Evolutionary conservation across 352 stramenopile species (phyloP).

Genomic region (Phytophthora melonis): DNA sequence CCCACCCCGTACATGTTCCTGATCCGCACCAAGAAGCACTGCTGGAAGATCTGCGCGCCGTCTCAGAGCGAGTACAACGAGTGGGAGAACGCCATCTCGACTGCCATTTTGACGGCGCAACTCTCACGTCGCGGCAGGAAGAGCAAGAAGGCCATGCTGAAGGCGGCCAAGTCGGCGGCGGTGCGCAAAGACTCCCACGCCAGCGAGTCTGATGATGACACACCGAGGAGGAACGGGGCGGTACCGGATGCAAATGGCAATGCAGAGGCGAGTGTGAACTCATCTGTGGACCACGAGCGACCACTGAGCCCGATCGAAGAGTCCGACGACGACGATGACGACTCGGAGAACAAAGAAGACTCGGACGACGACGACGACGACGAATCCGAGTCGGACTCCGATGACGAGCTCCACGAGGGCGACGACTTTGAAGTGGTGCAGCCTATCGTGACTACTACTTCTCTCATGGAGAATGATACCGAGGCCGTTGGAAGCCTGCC

Average conservation of each 20-base stretch:
- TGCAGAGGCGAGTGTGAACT: constrained; percentile 21
- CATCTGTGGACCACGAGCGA: constrained; percentile 18
- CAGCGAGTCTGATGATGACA: constrained; percentile 33
- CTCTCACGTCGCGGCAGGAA: constrained; percentile 50
- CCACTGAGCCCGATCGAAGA: constrained; percentile 40
- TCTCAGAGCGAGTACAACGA: constrained; percentile 66
- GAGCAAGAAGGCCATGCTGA: constrained; percentile 43
- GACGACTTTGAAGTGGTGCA: constrained; percentile 36
- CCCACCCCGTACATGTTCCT: constrained; percentile 78
- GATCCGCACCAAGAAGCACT: constrained; percentile 67
- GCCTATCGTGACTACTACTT: not conserved
- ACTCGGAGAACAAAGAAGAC: constrained; percentile 51
- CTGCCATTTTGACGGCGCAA: constrained; percentile 66
- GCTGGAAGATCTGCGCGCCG: constrained; percentile 76
- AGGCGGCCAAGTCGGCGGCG: constrained; percentile 29
- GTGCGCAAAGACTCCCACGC: constrained; percentile 31
- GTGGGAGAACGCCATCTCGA: constrained; percentile 83
- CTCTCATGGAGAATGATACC: not conserved
- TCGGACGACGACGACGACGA: constrained; percentile 47
- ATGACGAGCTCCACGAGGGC: constrained; percentile 39
- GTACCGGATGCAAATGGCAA: constrained; percentile 16
- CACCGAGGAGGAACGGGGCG: not conserved
- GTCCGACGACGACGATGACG: constrained; percentile 52
- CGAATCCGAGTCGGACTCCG: constrained; percentile 46
- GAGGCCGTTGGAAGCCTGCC: constrained; percentile 21